phyloP scores from a whole-genome alignment of 208 protist genomes.

The Leishmania arabica region DNA sequence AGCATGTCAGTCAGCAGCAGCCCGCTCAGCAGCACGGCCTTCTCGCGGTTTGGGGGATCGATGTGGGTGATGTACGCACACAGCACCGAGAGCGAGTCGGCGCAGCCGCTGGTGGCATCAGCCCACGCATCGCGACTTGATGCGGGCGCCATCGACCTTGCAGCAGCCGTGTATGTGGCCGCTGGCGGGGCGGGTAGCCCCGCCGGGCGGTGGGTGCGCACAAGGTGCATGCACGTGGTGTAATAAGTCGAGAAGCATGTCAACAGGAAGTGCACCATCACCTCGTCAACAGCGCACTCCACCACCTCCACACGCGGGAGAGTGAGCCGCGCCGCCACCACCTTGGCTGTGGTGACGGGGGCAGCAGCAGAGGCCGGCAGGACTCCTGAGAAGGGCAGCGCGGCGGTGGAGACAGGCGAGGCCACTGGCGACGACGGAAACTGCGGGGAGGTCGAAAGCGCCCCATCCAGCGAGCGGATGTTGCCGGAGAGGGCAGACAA shows the following conservation, averaged over 20 bases:
- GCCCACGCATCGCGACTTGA: neutral
- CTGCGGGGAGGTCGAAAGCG: neutral
- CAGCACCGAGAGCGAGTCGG: constrained; percentile 17
- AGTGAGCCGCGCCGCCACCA: neutral
- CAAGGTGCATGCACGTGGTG: constrained; percentile 21
- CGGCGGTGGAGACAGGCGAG: constrained; percentile 3
- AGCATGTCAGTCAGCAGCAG: constrained; percentile 31
- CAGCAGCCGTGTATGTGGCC: neutral
- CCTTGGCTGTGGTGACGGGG: neutral
- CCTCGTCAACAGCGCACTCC: constrained; percentile 35
- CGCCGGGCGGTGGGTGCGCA: constrained; percentile 18
- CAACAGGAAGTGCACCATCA: constrained; percentile 37
- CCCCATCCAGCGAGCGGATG: neutral
- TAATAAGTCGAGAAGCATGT: constrained; percentile 33
- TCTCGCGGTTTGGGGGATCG: constrained; percentile 20
- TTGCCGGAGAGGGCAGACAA: neutral
- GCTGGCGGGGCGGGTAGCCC: neutral
- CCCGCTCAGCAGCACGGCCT: constrained; percentile 16
- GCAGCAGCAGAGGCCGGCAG: neutral
- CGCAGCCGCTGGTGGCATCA: constrained; percentile 1
- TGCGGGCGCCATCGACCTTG: neutral
- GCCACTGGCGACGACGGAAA: constrained; percentile 11
- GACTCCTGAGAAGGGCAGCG: neutral
- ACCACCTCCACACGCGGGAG: constrained; percentile 25
- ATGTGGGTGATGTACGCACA: constrained; percentile 30